Base-by-base conservation (phyloP, 2,329 filamentous ascomycete genomes). In the Penicillium sp. region DNA sequence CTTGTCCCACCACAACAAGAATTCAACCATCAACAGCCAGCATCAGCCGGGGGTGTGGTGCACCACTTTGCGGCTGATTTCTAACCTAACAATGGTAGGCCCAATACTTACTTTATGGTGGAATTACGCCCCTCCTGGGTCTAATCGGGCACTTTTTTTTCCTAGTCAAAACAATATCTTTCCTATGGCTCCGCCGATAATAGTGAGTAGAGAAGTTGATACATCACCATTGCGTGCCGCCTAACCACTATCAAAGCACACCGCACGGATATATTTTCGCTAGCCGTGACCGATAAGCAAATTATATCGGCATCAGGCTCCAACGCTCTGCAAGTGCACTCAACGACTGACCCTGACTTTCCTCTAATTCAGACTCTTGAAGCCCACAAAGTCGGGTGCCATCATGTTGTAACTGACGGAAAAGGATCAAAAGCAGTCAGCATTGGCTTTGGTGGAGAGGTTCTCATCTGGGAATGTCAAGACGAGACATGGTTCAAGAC, bases 161-260 rank as follows among this genome's bases (percentile, higher is more conserved):
- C 31, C 63, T 60, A 97, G 95, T 99, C 95, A 60, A 98, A 98
- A 83, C 95, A 98, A 89, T 99, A 97, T 77, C 86, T 99, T 66
- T 96, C 94, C 72, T 90, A 91, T 69, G 92, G 97, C 78, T 94
- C 93, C 48, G 87, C 97, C 76, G 91, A 96, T 76, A 87, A 93
- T 82, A 93, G 92, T 92, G 76, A 76, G 82, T 74, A 58, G 58
- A 60, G 7, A n/a, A n/a, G 50, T 29, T 19, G 17, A 30, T 47
- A 35, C 3, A 17, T 46, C 26, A 53, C 35, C 51, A 15, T 31
- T 53, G 9, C 19, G 19, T 60, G 44, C 73, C 72, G 68, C 70
- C 51, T 76, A 64, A 69, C 61, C 58, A 64, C 61, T 11, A 46
- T 57, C 46, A 60, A 56, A 95, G 92, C 91, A 66, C 93, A 97